Evolutionary conservation across 345 rosid species (phyloP), one percentile per base, ranked within the genome.

Genomic region (Euclidium syriacum): DNA sequence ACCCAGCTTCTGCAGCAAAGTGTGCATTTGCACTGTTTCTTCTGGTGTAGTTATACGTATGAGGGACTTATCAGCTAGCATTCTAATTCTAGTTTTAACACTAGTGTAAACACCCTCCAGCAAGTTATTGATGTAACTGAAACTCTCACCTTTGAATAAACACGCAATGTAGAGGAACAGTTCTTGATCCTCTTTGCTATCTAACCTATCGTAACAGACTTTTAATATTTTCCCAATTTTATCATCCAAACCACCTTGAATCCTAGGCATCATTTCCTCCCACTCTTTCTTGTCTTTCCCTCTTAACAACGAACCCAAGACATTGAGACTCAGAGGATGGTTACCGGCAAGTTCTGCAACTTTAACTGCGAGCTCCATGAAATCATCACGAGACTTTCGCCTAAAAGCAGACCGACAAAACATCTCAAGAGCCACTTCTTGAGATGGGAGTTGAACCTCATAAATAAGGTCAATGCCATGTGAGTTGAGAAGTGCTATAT

Each of bases 111-210:
- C 40, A 19, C 4, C 6, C 19, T 35, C 68, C 0, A 69, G 43
- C 25, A 9, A 19, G 5, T 4, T 46, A 25, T 22, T 16, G 10
- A 6, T 1, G n/a, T 10, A 53, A 25, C 2, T 0, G 0, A 11
- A 20, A 0, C 9, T 1, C 0, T 0, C 3, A 2, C 73, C 56
- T 3, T 41, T 65, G 5, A 70, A 71, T 16, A 70, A 62, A 16
- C 71, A 70, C 8, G 76, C 74, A 25, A 78, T 46, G 15, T 49
- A 64, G 3, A 71, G 33, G 50, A 78, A 78, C 2, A 75, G 9
- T 1, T 3, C 8, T 60, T 52, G 35, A 3, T 51, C n/a, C n/a
- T 34, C 1, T 23, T 16, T n/a, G 12, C 44, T 3, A n/a, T 32
- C 17, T 10, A 50, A 12, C 2, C 65, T 62, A 41, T 78, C 66